These are phyloP conservation scores for Phytopythium aichiense DNA, from an alignment of 352 stramenopile species.

Conservation along the genomic window DNA sequence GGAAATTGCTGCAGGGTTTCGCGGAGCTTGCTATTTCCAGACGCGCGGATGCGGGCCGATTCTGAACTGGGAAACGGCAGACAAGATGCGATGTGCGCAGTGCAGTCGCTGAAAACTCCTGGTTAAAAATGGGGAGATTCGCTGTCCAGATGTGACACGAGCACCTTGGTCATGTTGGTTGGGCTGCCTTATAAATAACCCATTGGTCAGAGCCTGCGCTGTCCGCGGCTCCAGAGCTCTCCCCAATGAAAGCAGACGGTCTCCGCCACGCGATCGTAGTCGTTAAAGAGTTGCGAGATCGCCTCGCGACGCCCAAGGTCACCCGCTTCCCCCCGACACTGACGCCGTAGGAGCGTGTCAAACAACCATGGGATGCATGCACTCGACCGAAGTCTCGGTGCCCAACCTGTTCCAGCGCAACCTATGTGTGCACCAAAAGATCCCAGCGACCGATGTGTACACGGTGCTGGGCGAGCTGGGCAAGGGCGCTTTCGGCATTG, in stretches of 20 bases:
- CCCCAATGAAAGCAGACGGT: background rate
- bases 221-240: background rate
- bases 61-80: background rate
- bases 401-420: constrained; percentile 80
- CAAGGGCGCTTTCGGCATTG: constrained; percentile 67
- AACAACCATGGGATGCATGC: constrained; percentile 56
- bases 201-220: background rate
- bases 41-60: background rate
- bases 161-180: background rate
- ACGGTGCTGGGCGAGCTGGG: constrained; percentile 50
- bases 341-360: background rate
- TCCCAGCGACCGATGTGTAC: constrained; percentile 42
- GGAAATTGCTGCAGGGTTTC: too few relatives aligned
- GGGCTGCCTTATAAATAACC: background rate
- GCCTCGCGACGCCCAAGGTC: background rate
- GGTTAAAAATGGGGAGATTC: constrained; percentile 1
- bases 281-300: background rate
- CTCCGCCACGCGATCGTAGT: background rate
- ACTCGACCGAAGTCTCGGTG: constrained; percentile 42
- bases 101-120: too few relatives aligned
- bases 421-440: constrained; percentile 70
- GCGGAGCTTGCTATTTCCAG: background rate
- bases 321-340: background rate
- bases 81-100: background rate
- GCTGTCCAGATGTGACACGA: background rate